Evolutionary conservation across 108 stramenopile species (phyloP).

Genomic region (Craspedostauros australis): DNA sequence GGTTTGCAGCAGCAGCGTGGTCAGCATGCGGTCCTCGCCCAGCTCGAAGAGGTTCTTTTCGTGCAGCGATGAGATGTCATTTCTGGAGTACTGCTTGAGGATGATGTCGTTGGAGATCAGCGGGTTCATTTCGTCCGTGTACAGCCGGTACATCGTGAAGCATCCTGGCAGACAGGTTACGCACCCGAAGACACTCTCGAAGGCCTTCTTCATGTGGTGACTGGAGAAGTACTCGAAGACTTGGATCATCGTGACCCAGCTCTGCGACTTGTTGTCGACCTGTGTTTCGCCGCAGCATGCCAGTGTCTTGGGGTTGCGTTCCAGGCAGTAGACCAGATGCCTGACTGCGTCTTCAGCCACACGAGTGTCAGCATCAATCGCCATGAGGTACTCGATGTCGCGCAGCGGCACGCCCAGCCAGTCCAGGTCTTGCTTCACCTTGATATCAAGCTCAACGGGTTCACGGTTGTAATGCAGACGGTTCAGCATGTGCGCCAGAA

Average conservation of each 20-base stretch:
- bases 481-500: slow-evolving; percentile 45
- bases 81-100: slow-evolving; percentile 38
- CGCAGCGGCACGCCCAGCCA: slow-evolving; percentile 37
- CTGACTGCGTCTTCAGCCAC: slow-evolving; percentile 34
- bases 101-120: slow-evolving; percentile 34
- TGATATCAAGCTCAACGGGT: slow-evolving; percentile 41
- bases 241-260: slow-evolving; percentile 52
- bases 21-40: slow-evolving; percentile 60
- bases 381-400: slow-evolving; percentile 11
- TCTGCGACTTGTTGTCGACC: slow-evolving; percentile 52
- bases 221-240: slow-evolving; percentile 32
- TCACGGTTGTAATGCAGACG: too few relatives aligned
- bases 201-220: too few relatives aligned
- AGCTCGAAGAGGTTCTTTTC: slow-evolving; percentile 55
- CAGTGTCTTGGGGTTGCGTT: slow-evolving; percentile 34
- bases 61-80: slow-evolving; percentile 44
- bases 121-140: slow-evolving; percentile 26
- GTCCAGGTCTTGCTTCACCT: slow-evolving; percentile 35
- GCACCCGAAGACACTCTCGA: slow-evolving; percentile 25
- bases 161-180: slow-evolving; percentile 56
- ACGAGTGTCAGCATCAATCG: slow-evolving; percentile 55
- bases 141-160: slow-evolving; percentile 55
- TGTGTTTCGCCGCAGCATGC: slow-evolving; percentile 56
- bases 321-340: slow-evolving; percentile 46
- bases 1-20: slow-evolving; percentile 47